Base-by-base conservation (phyloP, 2,329 filamentous ascomycete genomes). In the Phyllosticta ampelicida region DNA sequence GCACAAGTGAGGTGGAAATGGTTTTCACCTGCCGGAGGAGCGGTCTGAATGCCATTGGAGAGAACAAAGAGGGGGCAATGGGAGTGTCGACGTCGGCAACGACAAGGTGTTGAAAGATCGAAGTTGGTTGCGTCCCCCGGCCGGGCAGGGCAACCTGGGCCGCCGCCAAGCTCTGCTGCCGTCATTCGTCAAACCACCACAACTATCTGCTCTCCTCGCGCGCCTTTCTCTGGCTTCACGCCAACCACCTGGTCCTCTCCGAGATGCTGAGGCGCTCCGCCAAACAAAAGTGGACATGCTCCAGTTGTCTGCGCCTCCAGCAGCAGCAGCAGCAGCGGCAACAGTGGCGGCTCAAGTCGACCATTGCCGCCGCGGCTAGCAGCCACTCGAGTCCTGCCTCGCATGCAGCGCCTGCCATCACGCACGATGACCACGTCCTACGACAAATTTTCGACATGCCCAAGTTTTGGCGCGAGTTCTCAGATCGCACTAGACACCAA, bases 381-480 rank as follows among this genome's bases (percentile, higher is more conserved):
- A 21, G 61, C 65, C 44, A 53, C 61, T 52, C 28, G 53, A 30
- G 20, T 56, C 65, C 74, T 6, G 71, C 57, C n/a, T 52, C 9
- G 54, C 71, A 74, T 58, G 66, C 69, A 9, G 63, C 68, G 36
- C 64, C 71, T 53, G 69, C 67, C 59, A 63, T 67, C 5, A 74
- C 74, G 48, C 78, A 86, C 65, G 89, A 96, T 70, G 90, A 96
- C 70, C 75, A 79, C 48, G 79, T 83, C 13, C 76, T 96, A 56
- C 87, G 90, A 65, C 81, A 85, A 59, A 85, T 96, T 30, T 96
- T 97, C 75, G 91, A 96, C 73, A 87, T 85, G 3, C 82, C 84
- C 11, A 71, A 71, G 0, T 83, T 86, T 64, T 91, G 87, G 82
- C 79, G 79, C 58, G 79, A 85, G 6, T 90, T 89, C 66, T 81